phyloP scores from a whole-genome alignment of 1,284 basidiomycete species.

The Ustilago bromivora region DNA sequence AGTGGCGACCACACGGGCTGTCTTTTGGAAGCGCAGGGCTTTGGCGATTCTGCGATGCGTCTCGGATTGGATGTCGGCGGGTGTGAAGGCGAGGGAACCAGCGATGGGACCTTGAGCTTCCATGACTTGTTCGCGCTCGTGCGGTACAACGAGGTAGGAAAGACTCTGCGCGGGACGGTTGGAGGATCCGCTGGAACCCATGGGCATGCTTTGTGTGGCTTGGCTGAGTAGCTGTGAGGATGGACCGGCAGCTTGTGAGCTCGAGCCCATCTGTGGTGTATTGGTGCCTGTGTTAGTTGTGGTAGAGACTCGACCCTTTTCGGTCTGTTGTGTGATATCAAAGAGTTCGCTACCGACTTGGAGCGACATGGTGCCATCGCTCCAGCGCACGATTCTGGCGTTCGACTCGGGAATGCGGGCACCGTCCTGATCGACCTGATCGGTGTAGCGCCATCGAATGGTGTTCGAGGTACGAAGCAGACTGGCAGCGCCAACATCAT shows the following conservation, averaged over 20 bases:
- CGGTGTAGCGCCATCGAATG: constrained; percentile 87
- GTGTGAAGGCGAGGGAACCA: constrained; percentile 84
- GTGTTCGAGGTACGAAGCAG: constrained; percentile 86
- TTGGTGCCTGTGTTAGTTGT: constrained; percentile 44
- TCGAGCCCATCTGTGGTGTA: constrained; percentile 35
- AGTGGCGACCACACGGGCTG: constrained; percentile 75
- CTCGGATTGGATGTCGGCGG: constrained; percentile 88
- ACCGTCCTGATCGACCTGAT: constrained; percentile 75
- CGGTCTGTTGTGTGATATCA: constrained; percentile 75
- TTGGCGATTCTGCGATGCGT: constrained; percentile 88
- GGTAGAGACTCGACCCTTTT: constrained; percentile 46
- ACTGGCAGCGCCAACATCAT: constrained; percentile 66
- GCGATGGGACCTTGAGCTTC: constrained; percentile 86
- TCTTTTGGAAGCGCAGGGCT: constrained; percentile 82
- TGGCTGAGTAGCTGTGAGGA: constrained; percentile 43
- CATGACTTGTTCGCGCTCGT: constrained; percentile 84
- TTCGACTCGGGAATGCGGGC: constrained; percentile 85
- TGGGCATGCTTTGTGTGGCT: constrained; percentile 48
- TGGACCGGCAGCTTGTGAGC: constrained; percentile 35
- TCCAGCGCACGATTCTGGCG: constrained; percentile 87
- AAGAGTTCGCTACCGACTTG: constrained; percentile 88
- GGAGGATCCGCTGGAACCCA: constrained; percentile 47
- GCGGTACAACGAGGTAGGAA: constrained; percentile 87
- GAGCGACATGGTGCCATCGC: constrained; percentile 86
- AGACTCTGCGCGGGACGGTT: constrained; percentile 53